phyloP scores from a whole-genome alignment of 129 eudicot genomes.

The Erigeron canadensis region DNA sequence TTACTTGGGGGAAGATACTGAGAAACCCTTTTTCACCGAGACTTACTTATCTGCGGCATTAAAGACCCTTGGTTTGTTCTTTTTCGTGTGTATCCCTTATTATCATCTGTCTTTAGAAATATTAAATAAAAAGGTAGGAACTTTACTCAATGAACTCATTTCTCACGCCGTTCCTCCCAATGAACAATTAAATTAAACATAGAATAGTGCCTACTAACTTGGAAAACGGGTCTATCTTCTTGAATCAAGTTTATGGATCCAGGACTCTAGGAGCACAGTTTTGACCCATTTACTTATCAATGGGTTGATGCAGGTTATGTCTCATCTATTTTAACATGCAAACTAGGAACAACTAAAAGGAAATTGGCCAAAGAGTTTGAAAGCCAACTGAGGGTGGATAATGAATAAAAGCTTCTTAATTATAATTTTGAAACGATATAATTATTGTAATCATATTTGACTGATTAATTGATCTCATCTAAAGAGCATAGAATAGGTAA shows the following conservation, averaged over 20 bases:
- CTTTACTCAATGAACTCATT: background rate
- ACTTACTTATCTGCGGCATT: background rate
- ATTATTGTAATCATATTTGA: no score
- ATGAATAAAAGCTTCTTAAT: no score
- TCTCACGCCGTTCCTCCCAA: background rate
- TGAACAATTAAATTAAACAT: background rate
- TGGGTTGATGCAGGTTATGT: no score
- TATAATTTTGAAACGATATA: no score
- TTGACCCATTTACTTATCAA: no score
- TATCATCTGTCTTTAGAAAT: background rate
- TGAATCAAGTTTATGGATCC: background rate
- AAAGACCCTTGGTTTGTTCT: background rate
- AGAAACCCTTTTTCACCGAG: constrained; percentile 60
- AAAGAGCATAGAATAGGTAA: no score
- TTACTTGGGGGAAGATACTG: constrained; percentile 32
- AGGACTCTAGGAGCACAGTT: no score
- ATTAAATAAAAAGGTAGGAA: background rate
- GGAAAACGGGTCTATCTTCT: background rate
- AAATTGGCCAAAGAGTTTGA: no score
- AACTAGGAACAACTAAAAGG: no score
- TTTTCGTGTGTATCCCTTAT: background rate
- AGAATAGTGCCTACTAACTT: background rate
- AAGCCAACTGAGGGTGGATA: no score
- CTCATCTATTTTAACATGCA: no score
- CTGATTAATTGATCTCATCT: no score